Percentiles rank a stretch among this genome's conserved stretches.
Evolutionary conservation across 1,284 basidiomycete species (phyloP).

Genomic region (Cryptococcus sp.): DNA sequence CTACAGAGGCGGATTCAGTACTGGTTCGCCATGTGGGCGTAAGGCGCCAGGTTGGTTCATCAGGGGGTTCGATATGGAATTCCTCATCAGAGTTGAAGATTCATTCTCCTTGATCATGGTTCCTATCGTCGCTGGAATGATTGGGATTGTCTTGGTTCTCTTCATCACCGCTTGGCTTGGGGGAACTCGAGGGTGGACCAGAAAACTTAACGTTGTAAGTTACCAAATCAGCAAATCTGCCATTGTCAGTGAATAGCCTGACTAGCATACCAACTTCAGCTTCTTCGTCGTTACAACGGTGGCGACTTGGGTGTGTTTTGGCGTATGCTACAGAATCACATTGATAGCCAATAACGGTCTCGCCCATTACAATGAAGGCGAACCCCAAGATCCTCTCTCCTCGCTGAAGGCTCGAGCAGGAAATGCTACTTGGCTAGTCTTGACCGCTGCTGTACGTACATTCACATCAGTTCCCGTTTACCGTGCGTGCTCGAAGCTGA

Average conservation of each 20-base stretch:
- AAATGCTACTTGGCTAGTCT: no score
- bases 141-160: neutral
- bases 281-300: neutral
- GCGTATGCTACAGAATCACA: neutral
- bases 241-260: neutral
- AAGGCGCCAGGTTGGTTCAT: no score
- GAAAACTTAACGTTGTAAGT: neutral
- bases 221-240: no score
- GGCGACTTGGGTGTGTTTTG: neutral
- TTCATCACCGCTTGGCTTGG: neutral
- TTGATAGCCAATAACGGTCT: neutral
- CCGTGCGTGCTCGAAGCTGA: no score
- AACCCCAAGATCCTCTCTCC: neutral
- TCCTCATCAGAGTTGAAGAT: neutral
- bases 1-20: no score
- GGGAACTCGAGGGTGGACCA: neutral
- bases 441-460: no score
- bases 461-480: no score
- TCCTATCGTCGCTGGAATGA: neutral
- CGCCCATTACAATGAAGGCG: neutral
- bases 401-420: no score
- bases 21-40: no score
- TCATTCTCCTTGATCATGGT: neutral
- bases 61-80: no score
- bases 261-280: neutral